Evolutionary conservation across 805 yeast genomes (phyloP).

Genomic region (Cyberlindnera xishuangbannaensis): DNA sequence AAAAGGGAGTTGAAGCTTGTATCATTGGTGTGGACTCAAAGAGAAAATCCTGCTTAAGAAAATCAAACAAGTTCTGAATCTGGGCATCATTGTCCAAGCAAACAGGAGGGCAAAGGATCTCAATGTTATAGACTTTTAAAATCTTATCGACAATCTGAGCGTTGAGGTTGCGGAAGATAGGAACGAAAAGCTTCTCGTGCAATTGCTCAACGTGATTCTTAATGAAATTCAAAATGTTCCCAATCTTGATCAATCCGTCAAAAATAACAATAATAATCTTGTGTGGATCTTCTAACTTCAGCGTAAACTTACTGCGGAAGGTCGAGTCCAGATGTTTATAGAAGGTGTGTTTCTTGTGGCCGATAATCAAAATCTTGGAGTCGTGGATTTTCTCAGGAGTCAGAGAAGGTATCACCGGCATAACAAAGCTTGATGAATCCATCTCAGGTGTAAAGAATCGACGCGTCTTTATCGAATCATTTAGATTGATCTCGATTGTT

Average conservation of each 20-base stretch:
- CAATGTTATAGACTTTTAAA: constrained; percentile 13
- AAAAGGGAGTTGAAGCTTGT: too few species aligned
- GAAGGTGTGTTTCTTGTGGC: constrained; percentile 19
- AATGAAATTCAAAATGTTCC: constrained; percentile 24
- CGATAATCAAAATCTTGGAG: constrained; percentile 22
- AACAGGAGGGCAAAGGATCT: constrained; percentile 24
- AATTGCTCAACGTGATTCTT: constrained; percentile 9
- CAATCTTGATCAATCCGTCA: constrained; percentile 26
- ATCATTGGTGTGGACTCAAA: constrained; percentile 3
- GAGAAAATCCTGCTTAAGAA: constrained; percentile 17
- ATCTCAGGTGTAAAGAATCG: constrained; percentile 1
- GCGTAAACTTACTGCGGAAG: constrained; percentile 17
- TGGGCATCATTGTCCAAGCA: constrained; percentile 16
- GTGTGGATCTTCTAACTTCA: constrained; percentile 14
- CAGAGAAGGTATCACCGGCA: constrained; percentile 13
- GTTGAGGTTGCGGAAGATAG: constrained; percentile 23
- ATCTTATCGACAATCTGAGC: constrained; percentile 16
- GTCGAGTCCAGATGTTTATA: constrained; percentile 14
- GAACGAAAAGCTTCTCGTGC: constrained; percentile 18
- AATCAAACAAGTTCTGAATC: constrained; percentile 16
- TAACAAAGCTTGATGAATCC: constrained; percentile 12
- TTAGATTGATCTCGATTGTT: constrained; percentile 23
- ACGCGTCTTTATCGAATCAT: constrained; percentile 10
- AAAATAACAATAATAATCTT: constrained; percentile 20
- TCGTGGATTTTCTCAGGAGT: background rate